These are phyloP conservation scores for Halenospora varia DNA, from an alignment of 495 filamentous ascomycete genomes.

Conservation along the genomic window DNA sequence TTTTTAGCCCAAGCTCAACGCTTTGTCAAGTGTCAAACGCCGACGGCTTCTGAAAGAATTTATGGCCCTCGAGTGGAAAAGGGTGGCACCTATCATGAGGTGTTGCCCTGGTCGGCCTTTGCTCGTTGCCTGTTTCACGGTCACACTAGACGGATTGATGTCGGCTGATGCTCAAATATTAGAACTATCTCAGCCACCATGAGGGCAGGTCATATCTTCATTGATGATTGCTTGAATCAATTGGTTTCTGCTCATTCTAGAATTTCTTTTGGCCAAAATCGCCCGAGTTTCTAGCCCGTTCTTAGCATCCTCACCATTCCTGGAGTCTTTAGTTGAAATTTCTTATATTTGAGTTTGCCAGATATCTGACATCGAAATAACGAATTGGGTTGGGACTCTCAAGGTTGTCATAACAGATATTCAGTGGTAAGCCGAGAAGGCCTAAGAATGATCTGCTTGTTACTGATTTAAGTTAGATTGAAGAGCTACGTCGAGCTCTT, in stretches of 20 bases:
- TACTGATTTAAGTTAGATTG: too few species aligned
- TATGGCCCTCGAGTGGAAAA: not conserved
- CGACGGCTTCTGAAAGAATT: conserved; percentile 2
- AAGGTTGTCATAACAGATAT: too few species aligned
- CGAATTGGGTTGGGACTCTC: too few species aligned
- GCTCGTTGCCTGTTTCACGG: not conserved
- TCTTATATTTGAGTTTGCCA: not conserved
- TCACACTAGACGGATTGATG: not conserved
- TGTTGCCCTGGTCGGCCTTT: not conserved
- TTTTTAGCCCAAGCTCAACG: not conserved
- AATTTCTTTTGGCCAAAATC: not conserved
- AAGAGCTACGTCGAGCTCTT: too few species aligned
- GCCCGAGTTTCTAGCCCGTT: not conserved
- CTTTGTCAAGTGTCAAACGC: not conserved
- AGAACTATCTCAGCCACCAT: not conserved
- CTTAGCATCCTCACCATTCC: not conserved
- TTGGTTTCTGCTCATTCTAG: not conserved
- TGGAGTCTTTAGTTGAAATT: not conserved
- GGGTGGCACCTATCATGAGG: conserved; percentile 1
- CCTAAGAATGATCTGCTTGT: too few species aligned
- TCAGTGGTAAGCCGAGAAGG: too few species aligned
- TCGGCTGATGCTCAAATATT: not conserved
- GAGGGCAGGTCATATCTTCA: not conserved
- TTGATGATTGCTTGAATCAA: not conserved
- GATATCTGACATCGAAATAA: too few species aligned